Evolutionary conservation across 2,329 filamentous ascomycete genomes (phyloP), one percentile per base, ranked within the genome.

Genomic region (Talaromyces sp.): DNA sequence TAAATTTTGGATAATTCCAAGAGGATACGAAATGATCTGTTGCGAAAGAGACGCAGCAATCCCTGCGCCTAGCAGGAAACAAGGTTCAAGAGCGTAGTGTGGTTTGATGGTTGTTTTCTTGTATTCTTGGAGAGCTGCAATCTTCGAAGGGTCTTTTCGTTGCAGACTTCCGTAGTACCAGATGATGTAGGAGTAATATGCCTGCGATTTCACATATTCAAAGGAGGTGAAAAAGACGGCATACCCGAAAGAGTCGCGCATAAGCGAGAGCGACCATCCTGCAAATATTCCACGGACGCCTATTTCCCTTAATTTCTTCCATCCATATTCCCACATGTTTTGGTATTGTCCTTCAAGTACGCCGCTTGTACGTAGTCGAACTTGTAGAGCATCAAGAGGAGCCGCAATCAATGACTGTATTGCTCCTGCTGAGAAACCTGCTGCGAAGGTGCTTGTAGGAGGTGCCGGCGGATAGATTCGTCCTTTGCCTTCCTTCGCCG

Each of bases 311-410:
- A 87, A 77, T 70, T 88, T 89, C 65, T 82, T 78, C 31, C 76
- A 77, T 2, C 83, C 83, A 71, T 88, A 89, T 65, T 87, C 83
- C 87, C 86, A 89, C 83, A 88, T 87, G 69, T 79, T 87, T 59
- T 81, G 83, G 74, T 88, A 85, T 65, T 82, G 83, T 14, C 84
- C 84, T 57, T 84, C 79, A n/a, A 86, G 77, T 68, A 87, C 83
- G 66, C 88, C 86, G 65, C 80, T 80, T 37, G 84, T 84, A 67
- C 83, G 83, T 71, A 88, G 85, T 39, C 87, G 85, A 35, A 87
- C 82, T 68, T 88, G 85, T 2, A 89, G 77, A 3, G 87, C 87
- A 72, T 89, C 87, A 7, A 89, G 78, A 14, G 87, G 87, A 0
- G 87, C 87, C 14, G 87, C 87, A 50, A 88, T 73, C 9, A 88